Conservation (phyloP, 257 asterid species). For the Lycium ferocissimum region DNA sequence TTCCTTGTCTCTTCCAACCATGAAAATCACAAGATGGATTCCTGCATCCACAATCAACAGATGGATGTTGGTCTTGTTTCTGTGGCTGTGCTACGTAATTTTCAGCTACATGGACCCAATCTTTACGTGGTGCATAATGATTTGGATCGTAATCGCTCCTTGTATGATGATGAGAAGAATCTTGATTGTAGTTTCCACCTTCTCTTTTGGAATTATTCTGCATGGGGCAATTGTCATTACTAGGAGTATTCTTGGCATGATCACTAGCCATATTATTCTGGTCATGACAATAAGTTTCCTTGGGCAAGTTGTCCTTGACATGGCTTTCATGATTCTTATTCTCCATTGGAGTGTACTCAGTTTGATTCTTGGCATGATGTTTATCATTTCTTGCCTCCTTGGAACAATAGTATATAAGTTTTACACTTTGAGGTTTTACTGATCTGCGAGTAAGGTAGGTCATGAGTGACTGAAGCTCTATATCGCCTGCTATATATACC, state of each 20-base stretch:
- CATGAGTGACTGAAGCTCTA: neutral
- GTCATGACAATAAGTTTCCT: slow-evolving; percentile 1
- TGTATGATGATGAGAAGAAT: neutral
- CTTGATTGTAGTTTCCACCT: neutral
- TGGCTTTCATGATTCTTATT: neutral
- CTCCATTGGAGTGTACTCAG: neutral
- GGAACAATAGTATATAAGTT: slow-evolving; percentile 23
- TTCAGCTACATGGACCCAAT: slow-evolving; percentile 18
- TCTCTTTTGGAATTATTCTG: neutral
- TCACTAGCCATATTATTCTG: neutral
- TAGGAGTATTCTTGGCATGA: neutral
- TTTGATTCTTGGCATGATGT: slow-evolving; percentile 12
- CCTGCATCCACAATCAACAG: neutral
- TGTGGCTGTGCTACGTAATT: slow-evolving; percentile 4
- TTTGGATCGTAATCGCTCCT: neutral
- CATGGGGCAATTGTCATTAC: neutral
- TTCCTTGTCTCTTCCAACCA: slow-evolving; percentile 25
- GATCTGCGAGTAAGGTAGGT: neutral
- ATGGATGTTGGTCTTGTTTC: neutral
- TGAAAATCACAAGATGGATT: slow-evolving; percentile 24
- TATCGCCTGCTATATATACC: slow-evolving; percentile 20
- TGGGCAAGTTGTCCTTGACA: slow-evolving; percentile 2
- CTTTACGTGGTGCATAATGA: slow-evolving; percentile 1
- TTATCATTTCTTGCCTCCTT: neutral
- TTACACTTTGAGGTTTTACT: neutral